Conservation (phyloP, 148 eudicot genomes). For the Nepenthes mirabilis region DNA sequence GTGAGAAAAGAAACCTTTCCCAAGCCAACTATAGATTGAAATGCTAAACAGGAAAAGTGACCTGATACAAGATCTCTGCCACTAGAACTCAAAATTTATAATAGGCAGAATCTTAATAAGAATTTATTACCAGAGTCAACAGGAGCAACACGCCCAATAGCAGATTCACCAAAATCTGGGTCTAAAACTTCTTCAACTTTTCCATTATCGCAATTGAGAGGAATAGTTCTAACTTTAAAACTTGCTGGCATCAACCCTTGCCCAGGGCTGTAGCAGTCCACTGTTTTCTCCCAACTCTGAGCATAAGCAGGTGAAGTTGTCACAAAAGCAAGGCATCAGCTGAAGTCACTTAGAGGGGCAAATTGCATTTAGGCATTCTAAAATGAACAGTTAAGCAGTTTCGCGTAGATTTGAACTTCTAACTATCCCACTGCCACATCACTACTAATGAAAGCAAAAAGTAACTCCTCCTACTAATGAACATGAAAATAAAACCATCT, state of each 20-base stretch:
- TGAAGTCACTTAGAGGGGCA: not conserved
- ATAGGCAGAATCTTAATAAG: not conserved
- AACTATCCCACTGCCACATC: too few species aligned
- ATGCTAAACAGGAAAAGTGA: too few species aligned
- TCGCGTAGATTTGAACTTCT: not conserved
- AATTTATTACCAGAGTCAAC: conserved; percentile 74
- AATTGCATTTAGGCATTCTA: not conserved
- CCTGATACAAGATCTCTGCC: not conserved
- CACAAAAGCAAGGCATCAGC: conserved; percentile 1
- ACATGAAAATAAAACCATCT: too few species aligned
- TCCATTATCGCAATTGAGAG: conserved; percentile 40
- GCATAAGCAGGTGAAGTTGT: not conserved
- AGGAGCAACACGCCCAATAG: conserved; percentile 74
- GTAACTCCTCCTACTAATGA: too few species aligned
- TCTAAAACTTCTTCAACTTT: conserved; percentile 58
- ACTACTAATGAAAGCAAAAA: too few species aligned
- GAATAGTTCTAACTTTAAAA: conserved; percentile 51
- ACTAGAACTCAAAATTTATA: not conserved
- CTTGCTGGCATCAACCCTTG: conserved; percentile 80
- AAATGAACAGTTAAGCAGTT: not conserved
- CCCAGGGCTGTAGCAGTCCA: conserved; percentile 81
- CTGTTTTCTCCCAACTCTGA: conserved; percentile 98
- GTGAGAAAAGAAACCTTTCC: too few species aligned
- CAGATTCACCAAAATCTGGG: conserved; percentile 72
- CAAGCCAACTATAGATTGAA: too few species aligned